Percentiles rank a stretch among this genome's conserved stretches.
These are phyloP conservation scores for Pelargonium fulgidum DNA, from an alignment of 441 rosid species.

Conservation along the genomic window DNA sequence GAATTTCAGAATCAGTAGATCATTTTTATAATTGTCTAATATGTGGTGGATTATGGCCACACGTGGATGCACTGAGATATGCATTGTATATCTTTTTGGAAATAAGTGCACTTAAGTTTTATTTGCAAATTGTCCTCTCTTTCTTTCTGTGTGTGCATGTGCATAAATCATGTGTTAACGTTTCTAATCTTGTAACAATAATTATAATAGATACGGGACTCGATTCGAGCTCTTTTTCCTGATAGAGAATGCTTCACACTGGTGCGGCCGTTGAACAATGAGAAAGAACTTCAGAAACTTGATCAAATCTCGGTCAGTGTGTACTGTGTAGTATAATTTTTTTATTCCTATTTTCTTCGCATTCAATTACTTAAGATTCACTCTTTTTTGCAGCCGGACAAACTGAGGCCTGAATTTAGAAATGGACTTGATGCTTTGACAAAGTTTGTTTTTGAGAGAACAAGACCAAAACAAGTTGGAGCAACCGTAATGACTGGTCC, in stretches of 20 bases:
- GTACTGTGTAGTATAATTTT: constrained; percentile 24
- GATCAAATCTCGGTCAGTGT: constrained; percentile 66
- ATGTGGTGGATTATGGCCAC: not conserved
- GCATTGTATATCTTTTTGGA: not conserved
- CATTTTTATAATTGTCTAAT: not conserved
- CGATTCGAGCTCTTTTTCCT: constrained; percentile 85
- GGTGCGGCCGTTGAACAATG: constrained; percentile 81
- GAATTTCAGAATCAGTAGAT: not conserved
- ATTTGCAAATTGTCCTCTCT: not conserved
- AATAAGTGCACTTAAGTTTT: not conserved
- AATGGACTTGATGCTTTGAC: constrained; percentile 86
- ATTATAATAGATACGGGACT: constrained; percentile 67
- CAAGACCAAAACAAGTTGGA: constrained; percentile 94
- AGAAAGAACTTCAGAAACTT: constrained; percentile 74
- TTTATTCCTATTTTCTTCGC: not conserved
- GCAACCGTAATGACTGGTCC: constrained; percentile 91
- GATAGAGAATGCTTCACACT: constrained; percentile 93
- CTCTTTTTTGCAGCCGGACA: constrained; percentile 51
- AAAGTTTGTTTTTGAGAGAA: constrained; percentile 92
- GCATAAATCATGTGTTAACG: not conserved
- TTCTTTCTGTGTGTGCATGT: not conserved
- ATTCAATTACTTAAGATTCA: constrained; percentile 6
- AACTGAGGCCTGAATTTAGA: constrained; percentile 76
- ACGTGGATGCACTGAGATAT: not conserved
- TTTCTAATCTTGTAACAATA: constrained; percentile 24